These are phyloP conservation scores for Cercospora beticola DNA, from an alignment of 2,329 filamentous ascomycete genomes.

Conservation along the genomic window DNA sequence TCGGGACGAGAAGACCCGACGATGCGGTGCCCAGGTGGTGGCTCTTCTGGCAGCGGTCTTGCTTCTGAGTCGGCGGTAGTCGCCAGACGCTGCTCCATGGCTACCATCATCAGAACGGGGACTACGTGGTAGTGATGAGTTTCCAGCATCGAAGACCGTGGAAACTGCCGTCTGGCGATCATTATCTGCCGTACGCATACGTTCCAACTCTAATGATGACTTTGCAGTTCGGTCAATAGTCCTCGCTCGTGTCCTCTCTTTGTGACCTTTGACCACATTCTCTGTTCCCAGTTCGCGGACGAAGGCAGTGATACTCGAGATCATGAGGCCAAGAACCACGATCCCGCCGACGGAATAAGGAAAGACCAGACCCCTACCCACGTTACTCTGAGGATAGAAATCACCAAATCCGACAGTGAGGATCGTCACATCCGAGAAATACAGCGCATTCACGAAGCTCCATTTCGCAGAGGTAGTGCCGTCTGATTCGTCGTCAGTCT, in stretches of 20 bases:
- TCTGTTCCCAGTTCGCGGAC: conserved; percentile 59
- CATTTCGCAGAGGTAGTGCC: conserved; percentile 45
- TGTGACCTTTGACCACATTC: conserved; percentile 62
- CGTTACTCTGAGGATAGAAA: conserved; percentile 54
- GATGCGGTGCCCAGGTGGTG: conserved; percentile 21
- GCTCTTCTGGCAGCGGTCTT: conserved; percentile 23
- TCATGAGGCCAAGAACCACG: conserved; percentile 79
- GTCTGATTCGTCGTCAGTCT: not conserved
- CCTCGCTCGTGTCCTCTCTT: conserved; percentile 54
- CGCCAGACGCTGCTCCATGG: not conserved
- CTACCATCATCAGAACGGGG: conserved; percentile 21
- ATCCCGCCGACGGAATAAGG: conserved; percentile 82
- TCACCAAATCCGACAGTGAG: conserved; percentile 64
- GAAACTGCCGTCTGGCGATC: conserved; percentile 14
- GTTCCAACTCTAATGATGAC: conserved; percentile 50
- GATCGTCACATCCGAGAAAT: conserved; percentile 68
- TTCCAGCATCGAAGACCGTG: conserved; percentile 17
- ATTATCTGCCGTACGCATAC: conserved; percentile 10
- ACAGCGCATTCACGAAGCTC: conserved; percentile 68
- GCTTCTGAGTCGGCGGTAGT: not conserved
- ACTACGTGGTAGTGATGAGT: conserved; percentile 10
- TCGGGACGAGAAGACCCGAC: conserved; percentile 22
- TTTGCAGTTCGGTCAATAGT: conserved; percentile 58
- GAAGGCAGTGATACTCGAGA: conserved; percentile 73
- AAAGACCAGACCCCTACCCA: conserved; percentile 71